A percentile compares a stretch with the other conserved stretches of the same genome.
Evolutionary conservation across 192 early-diverging fungal species (phyloP).

Genomic region (Linnemannia elongata): DNA sequence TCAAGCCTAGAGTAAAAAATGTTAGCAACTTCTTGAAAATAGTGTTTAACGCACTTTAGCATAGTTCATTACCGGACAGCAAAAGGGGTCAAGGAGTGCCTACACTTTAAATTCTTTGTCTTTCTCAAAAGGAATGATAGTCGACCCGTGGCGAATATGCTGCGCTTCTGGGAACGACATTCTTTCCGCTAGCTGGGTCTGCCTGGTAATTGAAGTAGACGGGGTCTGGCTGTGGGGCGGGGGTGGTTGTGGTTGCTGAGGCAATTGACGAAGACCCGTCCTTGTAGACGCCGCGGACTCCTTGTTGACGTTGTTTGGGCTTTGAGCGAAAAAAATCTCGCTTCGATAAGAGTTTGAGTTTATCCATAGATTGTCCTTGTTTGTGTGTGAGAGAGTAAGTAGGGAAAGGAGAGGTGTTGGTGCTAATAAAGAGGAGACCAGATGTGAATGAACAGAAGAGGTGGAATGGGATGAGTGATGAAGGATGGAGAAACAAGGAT

Average conservation of each 20-base stretch:
- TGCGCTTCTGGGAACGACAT: background rate
- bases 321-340: no score
- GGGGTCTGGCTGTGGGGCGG: no score
- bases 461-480: no score
- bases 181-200: background rate
- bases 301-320: background rate
- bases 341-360: background rate
- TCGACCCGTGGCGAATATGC: background rate
- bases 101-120: background rate
- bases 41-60: background rate
- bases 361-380: background rate
- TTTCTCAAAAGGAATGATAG: background rate
- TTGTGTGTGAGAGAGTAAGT: no score
- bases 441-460: no score
- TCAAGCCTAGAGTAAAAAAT: background rate
- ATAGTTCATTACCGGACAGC: no score
- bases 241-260: background rate
- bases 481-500: no score
- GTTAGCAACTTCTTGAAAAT: no score
- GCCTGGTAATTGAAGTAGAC: background rate
- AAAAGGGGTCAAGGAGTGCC: background rate
- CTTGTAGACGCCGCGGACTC: background rate
- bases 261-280: background rate
- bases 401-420: no score
- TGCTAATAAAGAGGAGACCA: no score